Conservation (phyloP, 371 early-diverging fungal species). For the Apophysomyces trapeziformis region DNA sequence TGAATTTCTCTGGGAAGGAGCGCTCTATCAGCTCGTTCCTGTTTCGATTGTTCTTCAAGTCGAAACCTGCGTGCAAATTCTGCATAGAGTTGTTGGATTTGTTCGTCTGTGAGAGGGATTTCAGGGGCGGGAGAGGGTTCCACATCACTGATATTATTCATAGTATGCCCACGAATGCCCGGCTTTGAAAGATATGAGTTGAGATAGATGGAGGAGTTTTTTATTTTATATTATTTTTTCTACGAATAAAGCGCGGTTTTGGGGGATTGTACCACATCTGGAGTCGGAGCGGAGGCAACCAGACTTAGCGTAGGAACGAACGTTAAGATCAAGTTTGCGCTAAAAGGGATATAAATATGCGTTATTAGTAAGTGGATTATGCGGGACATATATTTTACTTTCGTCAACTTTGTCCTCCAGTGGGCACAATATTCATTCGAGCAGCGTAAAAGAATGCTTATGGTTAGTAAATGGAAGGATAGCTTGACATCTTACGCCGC, state of each 20-base stretch:
- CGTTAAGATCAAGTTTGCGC: too few species aligned
- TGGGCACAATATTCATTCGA: too few species aligned
- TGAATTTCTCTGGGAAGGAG: neutral
- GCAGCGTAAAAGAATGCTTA: too few species aligned
- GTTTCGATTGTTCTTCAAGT: neutral
- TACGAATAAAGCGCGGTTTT: conserved; percentile 7
- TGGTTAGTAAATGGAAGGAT: too few species aligned
- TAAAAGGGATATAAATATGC: too few species aligned
- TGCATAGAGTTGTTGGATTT: too few species aligned
- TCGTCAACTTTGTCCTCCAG: too few species aligned
- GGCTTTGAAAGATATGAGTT: conserved; percentile 13
- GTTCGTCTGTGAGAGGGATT: too few species aligned
- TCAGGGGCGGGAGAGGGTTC: too few species aligned
- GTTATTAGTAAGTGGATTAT: too few species aligned
- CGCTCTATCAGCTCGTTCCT: neutral
- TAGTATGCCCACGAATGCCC: neutral
- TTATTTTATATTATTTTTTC: neutral
- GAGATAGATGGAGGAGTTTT: neutral
- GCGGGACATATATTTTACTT: too few species aligned
- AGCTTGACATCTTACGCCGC: too few species aligned
- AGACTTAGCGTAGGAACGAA: neutral
- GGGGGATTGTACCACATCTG: conserved; percentile 7
- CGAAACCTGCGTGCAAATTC: neutral
- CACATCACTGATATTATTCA: neutral
- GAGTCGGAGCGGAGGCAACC: conserved; percentile 6